phyloP scores from a whole-genome alignment of 129 eudicot species.

The Ambrosia trifida region DNA sequence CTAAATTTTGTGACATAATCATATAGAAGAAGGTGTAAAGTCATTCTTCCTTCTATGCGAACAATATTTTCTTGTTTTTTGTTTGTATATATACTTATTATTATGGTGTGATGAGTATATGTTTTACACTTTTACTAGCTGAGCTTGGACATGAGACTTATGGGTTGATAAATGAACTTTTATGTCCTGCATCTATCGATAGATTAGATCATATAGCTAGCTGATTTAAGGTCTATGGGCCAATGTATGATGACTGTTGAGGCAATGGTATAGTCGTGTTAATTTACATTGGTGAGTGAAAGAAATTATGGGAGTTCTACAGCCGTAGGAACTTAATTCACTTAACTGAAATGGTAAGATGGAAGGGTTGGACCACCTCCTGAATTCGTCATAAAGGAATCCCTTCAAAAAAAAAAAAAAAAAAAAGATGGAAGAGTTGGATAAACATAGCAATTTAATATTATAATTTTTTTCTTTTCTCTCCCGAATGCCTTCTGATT shows the following conservation, averaged over 20 bases:
- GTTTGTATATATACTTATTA: slow-evolving; percentile 17
- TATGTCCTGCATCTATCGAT: not conserved
- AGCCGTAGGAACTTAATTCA: no score
- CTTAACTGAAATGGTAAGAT: no score
- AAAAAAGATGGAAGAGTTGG: not conserved
- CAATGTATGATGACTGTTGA: not conserved
- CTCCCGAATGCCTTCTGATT: no score
- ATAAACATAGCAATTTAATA: not conserved
- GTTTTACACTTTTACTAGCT: slow-evolving; percentile 11
- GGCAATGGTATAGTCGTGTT: not conserved
- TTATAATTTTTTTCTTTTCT: no score
- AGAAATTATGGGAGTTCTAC: no score
- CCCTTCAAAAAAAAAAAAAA: no score
- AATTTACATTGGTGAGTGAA: no score
- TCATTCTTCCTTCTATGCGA: slow-evolving; percentile 16
- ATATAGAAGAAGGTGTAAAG: slow-evolving; percentile 27
- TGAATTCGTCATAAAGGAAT: no score
- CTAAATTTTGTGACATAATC: slow-evolving; percentile 25
- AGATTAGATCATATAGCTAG: not conserved
- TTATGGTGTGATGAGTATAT: not conserved
- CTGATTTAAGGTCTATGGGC: not conserved
- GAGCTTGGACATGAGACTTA: not conserved
- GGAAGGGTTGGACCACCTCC: not conserved
- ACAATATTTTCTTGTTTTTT: slow-evolving; percentile 19
- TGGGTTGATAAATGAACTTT: not conserved